Conservation (phyloP, 2,329 filamentous ascomycete genomes). For the Phoma sp. region DNA sequence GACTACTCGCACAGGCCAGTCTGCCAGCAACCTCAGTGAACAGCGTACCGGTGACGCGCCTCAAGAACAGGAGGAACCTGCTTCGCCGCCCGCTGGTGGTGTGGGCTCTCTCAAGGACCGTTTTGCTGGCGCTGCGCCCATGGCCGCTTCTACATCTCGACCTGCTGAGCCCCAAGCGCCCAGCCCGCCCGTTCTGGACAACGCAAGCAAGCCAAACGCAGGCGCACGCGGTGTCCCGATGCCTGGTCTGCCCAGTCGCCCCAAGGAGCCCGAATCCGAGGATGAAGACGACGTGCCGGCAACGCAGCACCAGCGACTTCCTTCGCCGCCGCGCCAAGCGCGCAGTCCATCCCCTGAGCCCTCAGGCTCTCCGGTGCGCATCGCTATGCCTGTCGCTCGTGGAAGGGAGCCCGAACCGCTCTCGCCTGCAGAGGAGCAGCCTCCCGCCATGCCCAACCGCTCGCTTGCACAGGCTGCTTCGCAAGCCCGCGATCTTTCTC, state of each 20-base stretch:
- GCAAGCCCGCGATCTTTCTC: constrained; percentile 67
- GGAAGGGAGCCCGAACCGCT: constrained; percentile 60
- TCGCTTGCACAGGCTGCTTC: constrained; percentile 69
- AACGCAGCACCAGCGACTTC: constrained; percentile 58
- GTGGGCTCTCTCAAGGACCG: constrained; percentile 80
- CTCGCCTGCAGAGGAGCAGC: constrained; percentile 56
- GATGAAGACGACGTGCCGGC: constrained; percentile 58
- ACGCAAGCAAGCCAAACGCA: constrained; percentile 71
- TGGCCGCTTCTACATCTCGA: constrained; percentile 54
- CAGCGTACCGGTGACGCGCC: constrained; percentile 68
- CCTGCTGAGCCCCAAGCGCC: constrained; percentile 51
- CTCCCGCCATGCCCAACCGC: constrained; percentile 67
- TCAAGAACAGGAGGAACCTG: constrained; percentile 56
- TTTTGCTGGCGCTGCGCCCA: constrained; percentile 76
- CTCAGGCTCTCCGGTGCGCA: constrained; percentile 76
- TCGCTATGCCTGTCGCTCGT: constrained; percentile 84
- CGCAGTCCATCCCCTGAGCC: constrained; percentile 58
- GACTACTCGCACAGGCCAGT: constrained; percentile 73
- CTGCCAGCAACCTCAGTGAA: constrained; percentile 58
- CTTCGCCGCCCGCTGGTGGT: constrained; percentile 64
- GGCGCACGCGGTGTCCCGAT: constrained; percentile 72
- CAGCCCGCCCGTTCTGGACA: constrained; percentile 68
- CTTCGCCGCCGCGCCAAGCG: constrained; percentile 49
- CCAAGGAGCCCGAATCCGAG: constrained; percentile 52
- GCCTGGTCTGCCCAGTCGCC: constrained; percentile 73